These are phyloP conservation scores for Coemansia sp. DNA, from an alignment of 192 early-diverging fungal genomes.

Conservation along the genomic window DNA sequence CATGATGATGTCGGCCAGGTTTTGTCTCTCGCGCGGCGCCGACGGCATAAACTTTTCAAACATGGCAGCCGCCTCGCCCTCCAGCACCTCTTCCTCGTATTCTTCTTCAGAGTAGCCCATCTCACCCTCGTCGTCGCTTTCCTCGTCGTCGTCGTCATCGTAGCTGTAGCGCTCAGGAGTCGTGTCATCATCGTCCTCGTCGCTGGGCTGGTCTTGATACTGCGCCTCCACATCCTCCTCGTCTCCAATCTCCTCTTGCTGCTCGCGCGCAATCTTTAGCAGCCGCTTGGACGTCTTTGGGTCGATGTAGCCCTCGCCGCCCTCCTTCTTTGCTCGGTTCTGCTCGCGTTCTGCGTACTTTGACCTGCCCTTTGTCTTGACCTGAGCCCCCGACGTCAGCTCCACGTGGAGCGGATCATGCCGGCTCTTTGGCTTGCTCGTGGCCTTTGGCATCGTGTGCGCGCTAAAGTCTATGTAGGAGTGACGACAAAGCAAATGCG, in stretches of 20 bases:
- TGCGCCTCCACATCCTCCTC: slow-evolving; percentile 35
- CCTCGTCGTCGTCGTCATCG: slow-evolving; percentile 9
- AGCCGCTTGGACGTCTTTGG: slow-evolving; percentile 87
- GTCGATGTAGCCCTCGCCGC: slow-evolving; percentile 60
- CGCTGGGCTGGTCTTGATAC: slow-evolving; percentile 27
- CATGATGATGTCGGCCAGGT: slow-evolving; percentile 95
- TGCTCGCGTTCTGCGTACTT: slow-evolving; percentile 62
- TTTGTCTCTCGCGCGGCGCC: slow-evolving; percentile 79
- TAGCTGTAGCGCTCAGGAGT: background rate
- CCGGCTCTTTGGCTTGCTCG: slow-evolving; percentile 51
- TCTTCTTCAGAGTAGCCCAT: slow-evolving; percentile 70
- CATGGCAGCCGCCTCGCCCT: slow-evolving; percentile 77
- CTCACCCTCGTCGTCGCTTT: slow-evolving; percentile 56
- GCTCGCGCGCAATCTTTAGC: slow-evolving; percentile 80
- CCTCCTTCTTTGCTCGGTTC: slow-evolving; percentile 53
- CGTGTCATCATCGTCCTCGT: slow-evolving; percentile 4
- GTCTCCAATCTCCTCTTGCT: slow-evolving; percentile 83
- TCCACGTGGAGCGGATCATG: slow-evolving; percentile 88
- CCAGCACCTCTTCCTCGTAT: slow-evolving; percentile 67
- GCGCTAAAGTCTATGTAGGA: background rate
- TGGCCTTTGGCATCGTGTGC: slow-evolving; percentile 30
- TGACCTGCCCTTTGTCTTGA: slow-evolving; percentile 53
- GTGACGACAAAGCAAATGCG: background rate
- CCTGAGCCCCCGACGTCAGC: slow-evolving; percentile 60
- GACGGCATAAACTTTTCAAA: slow-evolving; percentile 88